Conservation (phyloP, 768 basidiomycete genomes). For the Fomitopsis serialis region DNA sequence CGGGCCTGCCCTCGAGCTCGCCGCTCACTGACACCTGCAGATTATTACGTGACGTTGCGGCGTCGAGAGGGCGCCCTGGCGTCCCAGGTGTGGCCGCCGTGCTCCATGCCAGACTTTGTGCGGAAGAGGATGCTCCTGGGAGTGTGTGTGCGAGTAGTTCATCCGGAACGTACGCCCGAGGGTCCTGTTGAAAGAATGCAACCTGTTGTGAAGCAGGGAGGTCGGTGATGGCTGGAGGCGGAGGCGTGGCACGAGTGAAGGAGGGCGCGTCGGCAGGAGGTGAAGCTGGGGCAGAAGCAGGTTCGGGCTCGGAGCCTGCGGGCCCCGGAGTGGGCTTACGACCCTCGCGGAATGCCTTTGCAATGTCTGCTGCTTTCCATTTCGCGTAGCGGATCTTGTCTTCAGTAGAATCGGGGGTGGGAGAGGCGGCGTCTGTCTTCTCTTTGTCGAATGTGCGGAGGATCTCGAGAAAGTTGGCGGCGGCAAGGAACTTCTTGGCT, state of each 20-base stretch:
- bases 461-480: constrained; percentile 91
- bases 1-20: constrained; percentile 34
- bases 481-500: constrained; percentile 91
- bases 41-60: not conserved
- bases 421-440: constrained; percentile 25
- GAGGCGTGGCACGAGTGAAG: constrained; percentile 5
- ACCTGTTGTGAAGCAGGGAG: constrained; percentile 6
- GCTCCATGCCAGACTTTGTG: constrained; percentile 61
- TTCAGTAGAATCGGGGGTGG: constrained; percentile 42
- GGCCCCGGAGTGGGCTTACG: constrained; percentile 78
- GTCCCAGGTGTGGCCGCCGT: constrained; percentile 72
- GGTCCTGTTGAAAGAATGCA: constrained; percentile 5
- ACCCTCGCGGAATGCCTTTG: constrained; percentile 93
- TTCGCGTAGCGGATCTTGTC: constrained; percentile 92
- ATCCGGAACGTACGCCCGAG: constrained; percentile 20
- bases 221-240: constrained; percentile 9
- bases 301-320: constrained; percentile 35
- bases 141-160: constrained; percentile 14
- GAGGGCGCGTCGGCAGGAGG: constrained; percentile 2
- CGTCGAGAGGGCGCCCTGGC: constrained; percentile 11
- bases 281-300: constrained; percentile 12
- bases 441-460: constrained; percentile 61
- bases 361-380: constrained; percentile 96
- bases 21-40: constrained; percentile 33
- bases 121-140: constrained; percentile 19